Base-by-base conservation (phyloP, 2,329 filamentous ascomycete species). In the Aureobasidium mangrovei region DNA sequence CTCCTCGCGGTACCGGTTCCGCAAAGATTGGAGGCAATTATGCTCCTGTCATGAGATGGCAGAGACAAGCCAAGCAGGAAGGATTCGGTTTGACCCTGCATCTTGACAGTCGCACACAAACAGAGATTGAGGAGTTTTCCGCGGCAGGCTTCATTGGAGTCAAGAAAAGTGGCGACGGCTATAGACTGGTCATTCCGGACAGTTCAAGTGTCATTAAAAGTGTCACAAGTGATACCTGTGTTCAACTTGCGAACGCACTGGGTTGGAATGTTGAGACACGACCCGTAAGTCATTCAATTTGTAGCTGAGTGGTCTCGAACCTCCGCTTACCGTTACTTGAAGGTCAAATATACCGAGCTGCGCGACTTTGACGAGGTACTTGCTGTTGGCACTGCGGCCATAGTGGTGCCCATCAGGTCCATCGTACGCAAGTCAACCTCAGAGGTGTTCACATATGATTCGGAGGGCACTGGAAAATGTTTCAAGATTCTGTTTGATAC, bases 21-120 rank as follows among this genome's bases (percentile, higher is more conserved):
- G 91, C 89, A n/a, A 97, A 97, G 73, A 79, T 96, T 3, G 91
- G 91, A 28, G 93, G 91, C 12, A 97, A 97, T 73, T 97, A 97
- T 67, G 91, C 91, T 7, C 91, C 91, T 2, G 91, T 97, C 4
- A 72, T 97, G 65, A 78, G 86, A 55, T 89, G 88, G 78, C 94
- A 88, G 66, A 90, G 94, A 63, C 84, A 80, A 65, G 91, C 93
- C 1, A 76, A 84, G 56, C 73, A 76, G n/a, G 80, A 88, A 57
- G 91, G 91, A 33, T 97, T 81, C 65, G 90, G 88, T n/a, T 96
- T 97, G 65, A 97, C 91, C 2, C 76, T 97, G 64, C 91, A 97
- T 69, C 75, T 97, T 53, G 93, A 97, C 72, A 93, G 88, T 68
- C 83, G 84, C 64, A 87, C 81, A 8, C 81, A 91, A 62, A 85